Evolutionary conservation across 768 basidiomycete genomes (phyloP), one percentile per base, ranked within the genome.

Genomic region (Piloderma croceum): DNA sequence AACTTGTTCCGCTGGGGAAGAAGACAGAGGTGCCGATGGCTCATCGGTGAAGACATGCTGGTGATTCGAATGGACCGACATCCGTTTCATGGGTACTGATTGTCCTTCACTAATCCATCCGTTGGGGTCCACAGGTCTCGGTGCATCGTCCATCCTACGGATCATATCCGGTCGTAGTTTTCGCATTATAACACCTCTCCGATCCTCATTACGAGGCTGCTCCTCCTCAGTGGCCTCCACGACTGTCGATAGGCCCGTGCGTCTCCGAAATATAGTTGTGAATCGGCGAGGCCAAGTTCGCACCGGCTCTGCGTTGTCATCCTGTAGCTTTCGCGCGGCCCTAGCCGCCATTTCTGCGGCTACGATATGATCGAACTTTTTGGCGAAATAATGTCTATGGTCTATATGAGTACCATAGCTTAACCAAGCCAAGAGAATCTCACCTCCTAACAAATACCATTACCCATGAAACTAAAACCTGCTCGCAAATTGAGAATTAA

Each of bases 401-500:
- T n/a, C n/a, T n/a, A n/a, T n/a, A n/a, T n/a, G n/a, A n/a, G n/a
- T n/a, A n/a, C n/a, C n/a, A 23, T 24, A n/a, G n/a, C n/a, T n/a
- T n/a, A n/a, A n/a, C n/a, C 18, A 31, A 31, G 10, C 22, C 23
- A n/a, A n/a, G n/a, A 38, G 41, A 41, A 23, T 50, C 71, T 47
- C 35, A 85, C 84, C 77, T 79, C 42, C 90, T 73, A 43, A 82
- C 73, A 43, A 80, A 75, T 20, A 94, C 88, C 60, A 88, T 85
- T 43, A 89, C 68, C 83, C 89, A 88, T 0, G 88, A 89, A 6
- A 91, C 76, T 11, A 80, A 52, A 27, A 90, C 77, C 81, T 90
- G 38, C n/a, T 34, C 9, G 13, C 13, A n/a, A 18, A 10, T n/a
- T 24, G 13, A 31, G 29, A 21, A 34, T 38, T 33, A n/a, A 22